phyloP scores from a whole-genome alignment of 305 asterid genomes.

The Solanum hybrid region DNA sequence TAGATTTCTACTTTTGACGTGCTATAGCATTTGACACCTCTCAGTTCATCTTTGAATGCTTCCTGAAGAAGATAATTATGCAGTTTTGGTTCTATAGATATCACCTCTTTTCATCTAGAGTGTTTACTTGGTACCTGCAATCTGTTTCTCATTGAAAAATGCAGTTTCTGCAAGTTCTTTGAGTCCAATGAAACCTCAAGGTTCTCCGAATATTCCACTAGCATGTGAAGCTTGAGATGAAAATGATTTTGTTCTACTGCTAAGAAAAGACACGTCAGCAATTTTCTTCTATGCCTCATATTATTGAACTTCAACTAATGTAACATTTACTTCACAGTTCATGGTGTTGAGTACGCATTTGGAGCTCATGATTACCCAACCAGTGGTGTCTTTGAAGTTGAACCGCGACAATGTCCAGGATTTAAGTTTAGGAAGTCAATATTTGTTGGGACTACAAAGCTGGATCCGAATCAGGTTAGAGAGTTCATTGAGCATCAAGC shows the following conservation, averaged over 20 bases:
- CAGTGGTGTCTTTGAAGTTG: conserved; percentile 95
- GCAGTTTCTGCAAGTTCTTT: neutral
- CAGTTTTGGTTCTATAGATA: neutral
- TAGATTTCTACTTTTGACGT: neutral
- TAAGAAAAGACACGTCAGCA: neutral
- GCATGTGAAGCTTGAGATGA: neutral
- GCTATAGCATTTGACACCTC: neutral
- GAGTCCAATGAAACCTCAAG: neutral
- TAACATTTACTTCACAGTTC: conserved; percentile 38
- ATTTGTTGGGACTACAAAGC: conserved; percentile 56
- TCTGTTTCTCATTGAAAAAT: neutral
- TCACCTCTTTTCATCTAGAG: neutral
- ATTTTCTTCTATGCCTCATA: neutral
- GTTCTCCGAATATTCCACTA: neutral
- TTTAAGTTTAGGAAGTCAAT: conserved; percentile 79
- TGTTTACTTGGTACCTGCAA: neutral
- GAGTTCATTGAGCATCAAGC: conserved; percentile 84
- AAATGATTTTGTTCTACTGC: neutral
- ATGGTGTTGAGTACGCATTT: conserved; percentile 87
- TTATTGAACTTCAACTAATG: neutral
- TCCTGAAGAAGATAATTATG: neutral
- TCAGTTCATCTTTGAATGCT: neutral
- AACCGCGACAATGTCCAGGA: conserved; percentile 92
- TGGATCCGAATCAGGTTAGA: conserved; percentile 59
- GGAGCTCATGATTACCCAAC: conserved; percentile 91